phyloP scores from a whole-genome alignment of 169 alveolate genomes.

The Plasmodium vinckei region DNA sequence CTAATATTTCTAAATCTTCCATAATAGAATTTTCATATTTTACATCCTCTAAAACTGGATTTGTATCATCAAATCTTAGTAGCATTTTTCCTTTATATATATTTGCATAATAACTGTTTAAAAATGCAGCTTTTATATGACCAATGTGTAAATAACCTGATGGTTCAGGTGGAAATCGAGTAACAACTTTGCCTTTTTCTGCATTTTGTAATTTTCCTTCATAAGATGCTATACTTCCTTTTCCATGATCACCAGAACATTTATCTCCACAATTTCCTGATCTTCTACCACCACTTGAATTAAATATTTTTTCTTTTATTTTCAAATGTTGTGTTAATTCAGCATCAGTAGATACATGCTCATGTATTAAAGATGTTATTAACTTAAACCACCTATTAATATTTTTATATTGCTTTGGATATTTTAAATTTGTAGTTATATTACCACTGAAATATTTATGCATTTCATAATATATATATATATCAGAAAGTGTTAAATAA shows the following conservation, averaged over 20 bases:
- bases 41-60: conserved; percentile 96
- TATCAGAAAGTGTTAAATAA: conserved; percentile 57
- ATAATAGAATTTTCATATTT: conserved; percentile 95
- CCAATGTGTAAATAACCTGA: conserved; percentile 99
- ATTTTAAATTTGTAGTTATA: conserved; percentile 2
- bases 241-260: background rate
- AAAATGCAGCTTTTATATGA: conserved; percentile 98
- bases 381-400: conserved; percentile 61
- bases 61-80: conserved; percentile 98
- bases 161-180: conserved; percentile 99
- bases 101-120: conserved; percentile 95
- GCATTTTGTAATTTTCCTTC: conserved; percentile 92
- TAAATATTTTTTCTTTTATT: background rate
- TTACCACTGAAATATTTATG: conserved; percentile 27
- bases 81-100: conserved; percentile 96
- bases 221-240: conserved; percentile 29
- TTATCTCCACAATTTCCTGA: background rate
- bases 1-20: conserved; percentile 93
- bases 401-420: conserved; percentile 25
- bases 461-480: conserved; percentile 65
- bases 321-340: conserved; percentile 1
- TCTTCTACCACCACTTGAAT: background rate
- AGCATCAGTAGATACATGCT: background rate
- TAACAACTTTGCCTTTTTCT: conserved; percentile 96
- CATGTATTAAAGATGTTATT: conserved; percentile 7